Conservation (phyloP, 1,284 basidiomycete species). For the Sparassis latifolia region DNA sequence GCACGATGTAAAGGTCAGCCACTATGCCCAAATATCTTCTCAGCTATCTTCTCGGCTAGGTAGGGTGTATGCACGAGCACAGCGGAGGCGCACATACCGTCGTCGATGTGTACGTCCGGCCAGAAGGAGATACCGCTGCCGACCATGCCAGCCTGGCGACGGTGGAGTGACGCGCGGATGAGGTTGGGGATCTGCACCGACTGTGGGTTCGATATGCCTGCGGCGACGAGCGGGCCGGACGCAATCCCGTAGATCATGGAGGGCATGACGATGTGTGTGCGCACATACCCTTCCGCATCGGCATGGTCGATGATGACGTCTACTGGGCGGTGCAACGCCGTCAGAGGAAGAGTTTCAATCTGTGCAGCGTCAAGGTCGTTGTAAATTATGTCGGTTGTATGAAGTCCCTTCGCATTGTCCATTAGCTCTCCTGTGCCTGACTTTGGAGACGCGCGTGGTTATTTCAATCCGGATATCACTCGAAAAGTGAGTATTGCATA, state of each 20-base stretch:
- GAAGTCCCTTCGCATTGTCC: conserved; percentile 1
- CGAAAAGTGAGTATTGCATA: conserved; percentile 21
- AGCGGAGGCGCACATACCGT: conserved; percentile 24
- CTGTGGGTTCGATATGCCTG: conserved; percentile 28
- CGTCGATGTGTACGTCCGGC: conserved; percentile 38
- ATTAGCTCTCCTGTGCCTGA: not conserved
- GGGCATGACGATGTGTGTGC: conserved; percentile 32
- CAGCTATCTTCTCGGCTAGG: not conserved
- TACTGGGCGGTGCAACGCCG: conserved; percentile 26
- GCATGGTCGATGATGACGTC: conserved; percentile 25
- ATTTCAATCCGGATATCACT: not conserved
- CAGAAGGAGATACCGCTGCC: conserved; percentile 34
- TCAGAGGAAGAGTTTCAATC: conserved; percentile 24
- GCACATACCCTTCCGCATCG: conserved; percentile 30
- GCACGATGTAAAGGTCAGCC: conserved; percentile 19
- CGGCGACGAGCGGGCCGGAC: conserved; percentile 26
- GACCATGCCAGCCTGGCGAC: conserved; percentile 19
- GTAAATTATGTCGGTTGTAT: conserved; percentile 18
- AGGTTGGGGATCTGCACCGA: conserved; percentile 30
- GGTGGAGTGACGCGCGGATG: conserved; percentile 20
- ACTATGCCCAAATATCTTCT: conserved; percentile 6
- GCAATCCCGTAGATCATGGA: conserved; percentile 32
- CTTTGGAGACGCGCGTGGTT: not conserved
- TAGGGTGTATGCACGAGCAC: not conserved
- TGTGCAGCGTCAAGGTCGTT: conserved; percentile 25